Evolutionary conservation across 2,329 filamentous ascomycete genomes (phyloP), one percentile per base, ranked within the genome.

Genomic region (Septoria linicola): DNA sequence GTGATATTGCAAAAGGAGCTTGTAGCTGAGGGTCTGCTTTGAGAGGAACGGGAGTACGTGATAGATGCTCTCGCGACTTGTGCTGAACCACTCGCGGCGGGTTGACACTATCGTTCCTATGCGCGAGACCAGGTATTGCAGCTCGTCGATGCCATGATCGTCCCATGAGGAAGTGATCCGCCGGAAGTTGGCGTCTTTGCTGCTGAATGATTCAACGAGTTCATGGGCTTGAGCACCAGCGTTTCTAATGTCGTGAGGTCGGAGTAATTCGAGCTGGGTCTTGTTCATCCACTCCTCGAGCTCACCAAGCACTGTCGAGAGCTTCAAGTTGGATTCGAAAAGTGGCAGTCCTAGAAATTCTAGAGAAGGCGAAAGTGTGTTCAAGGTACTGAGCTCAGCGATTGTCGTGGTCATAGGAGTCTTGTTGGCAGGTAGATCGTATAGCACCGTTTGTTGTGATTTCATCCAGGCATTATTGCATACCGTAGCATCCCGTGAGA

Each of bases 331-430:
- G 14, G 46, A 32, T n/a, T 40, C 41, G 31, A 37, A 39, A 32
- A 54, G 51, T 4, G 52, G 49, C 17, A 55, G 35, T 10, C 45
- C 45, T 19, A 58, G 14, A 16, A 52, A 53, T 8, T 50, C 44
- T 19, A 58, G 49, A 5, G 49, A 47, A 7, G 41, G 27, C 7
- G 45, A 43, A 3, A 51, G 40, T 8, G 41, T 20, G 8, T 45
- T 53, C 39, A 58, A 41, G n/a, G 42, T 36, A 20, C 16, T 16
- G 2, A 55, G 31, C 40, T 52, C 36, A 6, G 49, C 10, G 3
- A 55, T 20, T 13, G 39, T 35, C 5, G 43, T 41, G 16, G 50
- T 44, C 44, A 53, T 20, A 1, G 50, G 50, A 21, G 50, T 53
- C 6, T 23, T 49, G 19, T 30, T 39, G 1, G 17, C n/a, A n/a